Evolutionary conservation across 2,329 filamentous ascomycete genomes (phyloP).

Genomic region (Pseudogymnoascus sp.): DNA sequence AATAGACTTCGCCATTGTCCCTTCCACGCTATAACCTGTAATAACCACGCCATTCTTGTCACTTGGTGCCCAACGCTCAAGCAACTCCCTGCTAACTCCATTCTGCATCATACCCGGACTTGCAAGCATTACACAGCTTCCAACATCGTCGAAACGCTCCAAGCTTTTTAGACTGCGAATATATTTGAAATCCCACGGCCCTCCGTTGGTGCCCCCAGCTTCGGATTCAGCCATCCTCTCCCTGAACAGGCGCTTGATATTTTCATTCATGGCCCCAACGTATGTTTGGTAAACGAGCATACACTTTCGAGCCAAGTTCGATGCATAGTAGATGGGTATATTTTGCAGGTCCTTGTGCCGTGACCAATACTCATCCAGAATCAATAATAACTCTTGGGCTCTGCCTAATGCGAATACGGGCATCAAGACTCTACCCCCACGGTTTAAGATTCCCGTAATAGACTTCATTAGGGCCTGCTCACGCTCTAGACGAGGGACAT

Average conservation of each 20-base stretch:
- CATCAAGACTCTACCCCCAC: slow-evolving; percentile 86
- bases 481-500: slow-evolving; percentile 82
- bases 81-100: slow-evolving; percentile 82
- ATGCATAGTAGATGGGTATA: slow-evolving; percentile 94
- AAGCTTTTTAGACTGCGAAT: slow-evolving; percentile 88
- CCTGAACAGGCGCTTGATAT: slow-evolving; percentile 91
- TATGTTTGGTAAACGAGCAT: slow-evolving; percentile 99
- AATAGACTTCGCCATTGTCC: slow-evolving; percentile 95
- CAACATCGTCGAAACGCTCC: slow-evolving; percentile 92
- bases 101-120: slow-evolving; percentile 98
- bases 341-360: slow-evolving; percentile 84
- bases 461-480: slow-evolving; percentile 94
- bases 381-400: slow-evolving; percentile 88
- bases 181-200: slow-evolving; percentile 94
- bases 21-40: slow-evolving; percentile 96
- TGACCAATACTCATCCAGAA: slow-evolving; percentile 94
- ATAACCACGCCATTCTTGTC: slow-evolving; percentile 98
- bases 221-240: slow-evolving; percentile 90
- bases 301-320: slow-evolving; percentile 88
- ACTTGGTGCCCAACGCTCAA: slow-evolving; percentile 94
- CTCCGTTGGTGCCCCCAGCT: slow-evolving; percentile 66
- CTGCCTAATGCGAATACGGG: slow-evolving; percentile 92
- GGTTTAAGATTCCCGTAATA: slow-evolving; percentile 83
- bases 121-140: slow-evolving; percentile 93
- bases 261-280: slow-evolving; percentile 97